Conservation (phyloP, 768 basidiomycete genomes). For the Boletus coccyginus region DNA sequence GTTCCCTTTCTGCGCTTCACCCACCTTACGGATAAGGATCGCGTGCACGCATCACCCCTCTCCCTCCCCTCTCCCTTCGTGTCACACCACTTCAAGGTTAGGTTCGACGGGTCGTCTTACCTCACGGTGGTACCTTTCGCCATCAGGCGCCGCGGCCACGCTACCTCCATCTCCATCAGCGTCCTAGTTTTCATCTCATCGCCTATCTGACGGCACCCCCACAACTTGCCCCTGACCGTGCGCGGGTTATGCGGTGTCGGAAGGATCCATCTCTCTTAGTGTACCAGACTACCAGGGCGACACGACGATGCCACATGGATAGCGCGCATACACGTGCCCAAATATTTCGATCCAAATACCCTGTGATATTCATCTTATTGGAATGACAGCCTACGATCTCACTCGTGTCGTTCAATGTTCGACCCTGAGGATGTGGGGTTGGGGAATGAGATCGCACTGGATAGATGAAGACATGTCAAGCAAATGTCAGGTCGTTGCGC, state of each 20-base stretch:
- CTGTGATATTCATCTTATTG: no score
- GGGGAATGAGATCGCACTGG: background rate
- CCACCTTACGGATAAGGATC: background rate
- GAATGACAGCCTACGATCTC: background rate
- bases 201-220: background rate
- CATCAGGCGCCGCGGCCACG: background rate
- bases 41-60: background rate
- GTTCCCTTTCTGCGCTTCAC: background rate
- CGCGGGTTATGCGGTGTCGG: conserved; percentile 5
- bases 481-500: no score
- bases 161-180: conserved; percentile 2
- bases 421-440: background rate
- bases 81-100: background rate
- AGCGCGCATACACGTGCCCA: conserved; percentile 1
- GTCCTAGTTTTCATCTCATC: background rate
- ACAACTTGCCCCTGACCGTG: background rate
- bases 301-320: background rate
- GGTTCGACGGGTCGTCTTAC: background rate
- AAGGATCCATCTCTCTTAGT: background rate
- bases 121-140: background rate
- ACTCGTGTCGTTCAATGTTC: background rate
- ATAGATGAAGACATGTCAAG: background rate
- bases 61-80: background rate
- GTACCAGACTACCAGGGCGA: background rate
- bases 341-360: background rate